Evolutionary conservation across 2,329 filamentous ascomycete species (phyloP).

Genomic region (Neopestalotiopsis clavispora): DNA sequence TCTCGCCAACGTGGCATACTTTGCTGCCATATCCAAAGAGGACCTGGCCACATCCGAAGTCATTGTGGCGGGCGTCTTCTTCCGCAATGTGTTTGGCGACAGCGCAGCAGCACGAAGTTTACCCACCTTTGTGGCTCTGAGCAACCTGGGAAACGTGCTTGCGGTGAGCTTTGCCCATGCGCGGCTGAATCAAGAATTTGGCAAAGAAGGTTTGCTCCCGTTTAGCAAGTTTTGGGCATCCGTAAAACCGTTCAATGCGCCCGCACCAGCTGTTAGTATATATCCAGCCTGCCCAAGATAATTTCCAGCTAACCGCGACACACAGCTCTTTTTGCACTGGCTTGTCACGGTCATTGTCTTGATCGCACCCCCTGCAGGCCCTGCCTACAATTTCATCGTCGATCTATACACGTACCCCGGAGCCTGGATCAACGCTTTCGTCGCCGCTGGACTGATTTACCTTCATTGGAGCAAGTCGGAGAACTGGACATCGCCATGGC

Average conservation of each 20-base stretch:
- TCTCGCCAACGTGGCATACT: constrained; percentile 69
- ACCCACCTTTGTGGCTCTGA: constrained; percentile 63
- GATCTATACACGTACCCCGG: constrained; percentile 61
- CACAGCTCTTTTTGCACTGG: constrained; percentile 66
- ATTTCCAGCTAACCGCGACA: constrained; percentile 3
- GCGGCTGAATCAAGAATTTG: constrained; percentile 68
- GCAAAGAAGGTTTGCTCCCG: constrained; percentile 71
- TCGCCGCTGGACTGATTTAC: constrained; percentile 55
- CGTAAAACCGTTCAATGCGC: constrained; percentile 69
- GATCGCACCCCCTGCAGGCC: constrained; percentile 68
- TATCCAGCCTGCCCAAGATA: neutral
- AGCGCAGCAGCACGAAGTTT: constrained; percentile 53
- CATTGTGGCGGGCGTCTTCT: constrained; percentile 65
- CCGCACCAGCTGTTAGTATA: constrained; percentile 54
- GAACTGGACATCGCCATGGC: constrained; percentile 58
- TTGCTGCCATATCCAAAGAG: constrained; percentile 63
- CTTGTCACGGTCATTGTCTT: constrained; percentile 68
- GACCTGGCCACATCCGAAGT: constrained; percentile 63
- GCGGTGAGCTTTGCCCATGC: constrained; percentile 65
- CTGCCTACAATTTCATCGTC: constrained; percentile 71
- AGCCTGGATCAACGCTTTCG: constrained; percentile 58
- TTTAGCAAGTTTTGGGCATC: constrained; percentile 72
- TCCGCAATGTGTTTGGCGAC: constrained; percentile 65
- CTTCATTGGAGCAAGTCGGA: constrained; percentile 55
- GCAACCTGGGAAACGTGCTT: constrained; percentile 66